Evolutionary conservation across 225 moss, liverwort and hornwort genomes (phyloP).

Genomic region (Bryum argenteum): DNA sequence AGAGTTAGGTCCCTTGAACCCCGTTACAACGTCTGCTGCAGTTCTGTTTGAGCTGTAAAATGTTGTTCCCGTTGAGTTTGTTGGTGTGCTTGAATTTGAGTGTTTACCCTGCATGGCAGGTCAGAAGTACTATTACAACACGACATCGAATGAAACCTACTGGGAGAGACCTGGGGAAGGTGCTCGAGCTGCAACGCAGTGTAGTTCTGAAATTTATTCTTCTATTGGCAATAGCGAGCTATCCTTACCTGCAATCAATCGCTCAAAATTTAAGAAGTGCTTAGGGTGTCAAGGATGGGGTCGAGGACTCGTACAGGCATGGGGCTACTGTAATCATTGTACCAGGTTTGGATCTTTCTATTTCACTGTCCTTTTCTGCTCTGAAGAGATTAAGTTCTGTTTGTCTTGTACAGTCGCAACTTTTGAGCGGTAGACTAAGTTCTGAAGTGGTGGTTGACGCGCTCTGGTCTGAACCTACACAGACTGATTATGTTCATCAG

Average conservation of each 20-base stretch:
- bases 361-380: not conserved
- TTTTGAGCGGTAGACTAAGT: conserved; percentile 6
- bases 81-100: conserved; percentile 10
- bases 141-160: conserved; percentile 75
- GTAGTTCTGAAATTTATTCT: conserved; percentile 44
- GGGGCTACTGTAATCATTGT: conserved; percentile 98
- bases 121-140: conserved; percentile 93
- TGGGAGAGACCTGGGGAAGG: conserved; percentile 85
- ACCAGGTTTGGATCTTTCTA: conserved; percentile 67
- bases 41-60: conserved; percentile 3
- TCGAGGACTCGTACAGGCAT: conserved; percentile 92
- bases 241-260: conserved; percentile 58
- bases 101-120: conserved; percentile 48
- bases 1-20: not conserved
- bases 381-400: conserved; percentile 15
- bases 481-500: conserved; percentile 17
- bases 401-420: conserved; percentile 17
- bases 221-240: conserved; percentile 58
- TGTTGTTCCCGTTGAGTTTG: not conserved
- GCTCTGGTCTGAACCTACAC: not conserved
- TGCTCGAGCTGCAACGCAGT: conserved; percentile 37
- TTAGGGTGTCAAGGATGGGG: conserved; percentile 99
- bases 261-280: conserved; percentile 93
- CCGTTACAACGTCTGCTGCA: not conserved
- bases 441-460: conserved; percentile 16